Base-by-base conservation (phyloP, 1,284 basidiomycete species). In the Albatrellus sp. region DNA sequence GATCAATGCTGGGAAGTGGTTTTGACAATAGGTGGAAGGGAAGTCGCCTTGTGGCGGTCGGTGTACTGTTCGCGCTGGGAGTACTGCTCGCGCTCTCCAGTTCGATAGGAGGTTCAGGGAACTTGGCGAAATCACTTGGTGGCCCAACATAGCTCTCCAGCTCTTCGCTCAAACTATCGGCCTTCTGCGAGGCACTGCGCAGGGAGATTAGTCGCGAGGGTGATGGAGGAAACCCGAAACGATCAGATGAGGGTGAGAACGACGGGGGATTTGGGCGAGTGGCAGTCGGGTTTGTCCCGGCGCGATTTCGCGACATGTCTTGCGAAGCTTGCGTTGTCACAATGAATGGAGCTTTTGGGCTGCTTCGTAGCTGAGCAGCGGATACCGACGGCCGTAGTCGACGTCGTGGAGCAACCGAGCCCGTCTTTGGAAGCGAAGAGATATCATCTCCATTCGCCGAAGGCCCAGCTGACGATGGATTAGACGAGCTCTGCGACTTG, bases 331-430 rank as follows among this genome's bases (percentile, higher is more conserved):
- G 59, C 42, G 54, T 38, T 28, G 57, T 57, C 47, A 63, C 58
- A 1, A 66, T 57, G 40, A 59, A 54, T 32, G 67, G 57, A 24
- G 67, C 60, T 16, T 46, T 68, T 54, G 44, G 67, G 41, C 47
- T 61, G 13, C 67, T 75, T 46, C 82, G 71, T 32, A 87, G 61
- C 52, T 87, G 84, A 4, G 81, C 79, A 41, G 84, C 83, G 53
- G 84, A 87, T 52, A 74, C 70, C 17, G 83, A 87, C 10, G 84
- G 79, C 44, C 84, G 70, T 48, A 87, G 56, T 47, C 73, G 67
- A 54, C 57, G 64, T 36, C 80, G 69, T 33, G 79, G 73, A 14
- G 74, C 74, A 40, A 72, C 66, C 39, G 74, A 65, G 2, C 80
- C 77, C 48, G 72, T 69, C 29, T 68, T 63, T 20, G 65, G 64